Evolutionary conservation across 192 early-diverging fungal genomes (phyloP), one percentile per base, ranked within the genome.

Genomic region (Ambispora gerdemannii): DNA sequence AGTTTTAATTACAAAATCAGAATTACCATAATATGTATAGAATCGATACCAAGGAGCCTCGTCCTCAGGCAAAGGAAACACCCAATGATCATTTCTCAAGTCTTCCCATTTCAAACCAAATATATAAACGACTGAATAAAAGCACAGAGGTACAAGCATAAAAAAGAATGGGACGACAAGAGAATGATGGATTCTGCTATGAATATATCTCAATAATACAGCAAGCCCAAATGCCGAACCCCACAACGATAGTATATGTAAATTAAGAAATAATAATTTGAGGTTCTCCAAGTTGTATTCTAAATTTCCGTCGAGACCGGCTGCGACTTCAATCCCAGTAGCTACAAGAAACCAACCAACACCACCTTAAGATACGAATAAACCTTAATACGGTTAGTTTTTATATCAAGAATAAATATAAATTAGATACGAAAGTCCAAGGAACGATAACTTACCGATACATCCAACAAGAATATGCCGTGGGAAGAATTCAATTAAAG

Each of bases 391-490:
- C n/a, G n/a, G n/a, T n/a, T n/a, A n/a, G n/a, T n/a, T n/a, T n/a
- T n/a, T n/a, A n/a, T n/a, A n/a, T n/a, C n/a, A n/a, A n/a, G n/a
- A n/a, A n/a, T n/a, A n/a, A n/a, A n/a, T n/a, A n/a, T n/a, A n/a
- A n/a, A n/a, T n/a, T n/a, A n/a, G n/a, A n/a, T n/a, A n/a, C n/a
- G n/a, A n/a, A n/a, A n/a, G n/a, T n/a, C n/a, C n/a, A n/a, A n/a
- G n/a, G n/a, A n/a, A n/a, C n/a, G n/a, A n/a, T 15, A 10, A 66
- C 77, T 30, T 55, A 77, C 89, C 95, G 72, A 97, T 97, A 76
- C 93, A 97, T 24, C 94, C 95, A 22, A 97, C 93, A 3, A 97
- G 82, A 70, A 97, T 95, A 70, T 97, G 97, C 11, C 95, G 78
- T 24, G 92, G 92, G 61, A 94, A 94, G 73, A 91, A 94, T 27